Conservation (phyloP, 2,329 filamentous ascomycete species). For the Phyllosticta citribraziliensis region DNA sequence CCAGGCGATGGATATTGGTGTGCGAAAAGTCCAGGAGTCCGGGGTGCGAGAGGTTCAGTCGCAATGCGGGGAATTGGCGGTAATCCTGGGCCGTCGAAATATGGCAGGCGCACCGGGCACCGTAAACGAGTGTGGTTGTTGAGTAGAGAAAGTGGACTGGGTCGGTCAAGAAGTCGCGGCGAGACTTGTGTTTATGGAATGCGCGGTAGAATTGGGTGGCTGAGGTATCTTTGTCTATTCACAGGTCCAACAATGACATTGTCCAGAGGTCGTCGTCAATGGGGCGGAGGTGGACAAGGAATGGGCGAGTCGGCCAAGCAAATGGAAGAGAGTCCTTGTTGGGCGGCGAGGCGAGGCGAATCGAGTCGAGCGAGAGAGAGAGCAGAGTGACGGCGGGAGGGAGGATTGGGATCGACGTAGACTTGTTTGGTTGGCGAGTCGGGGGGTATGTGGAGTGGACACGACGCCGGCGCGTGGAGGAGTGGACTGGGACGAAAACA, state of each 20-base stretch:
- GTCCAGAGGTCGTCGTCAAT: neutral
- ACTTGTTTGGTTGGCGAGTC: neutral
- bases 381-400: neutral
- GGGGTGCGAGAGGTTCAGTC: neutral
- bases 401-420: neutral
- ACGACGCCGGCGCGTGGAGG: neutral
- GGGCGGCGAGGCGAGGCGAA: neutral
- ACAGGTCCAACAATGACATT: conserved; percentile 4
- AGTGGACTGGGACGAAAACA: neutral
- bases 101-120: conserved; percentile 1
- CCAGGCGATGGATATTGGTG: neutral
- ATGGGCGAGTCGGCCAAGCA: neutral
- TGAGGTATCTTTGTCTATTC: conserved; percentile 5
- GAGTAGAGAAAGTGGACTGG: neutral
- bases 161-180: neutral
- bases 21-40: neutral
- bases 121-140: neutral
- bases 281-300: neutral
- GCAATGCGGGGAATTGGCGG: neutral
- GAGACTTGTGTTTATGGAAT: neutral
- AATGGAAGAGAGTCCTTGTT: neutral
- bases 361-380: too few species aligned
- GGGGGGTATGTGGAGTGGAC: neutral
- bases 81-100: conserved; percentile 1
- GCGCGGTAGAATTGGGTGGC: neutral